Evolutionary conservation across 2,329 filamentous ascomycete genomes (phyloP).

Genomic region (Fusarium virguliforme): DNA sequence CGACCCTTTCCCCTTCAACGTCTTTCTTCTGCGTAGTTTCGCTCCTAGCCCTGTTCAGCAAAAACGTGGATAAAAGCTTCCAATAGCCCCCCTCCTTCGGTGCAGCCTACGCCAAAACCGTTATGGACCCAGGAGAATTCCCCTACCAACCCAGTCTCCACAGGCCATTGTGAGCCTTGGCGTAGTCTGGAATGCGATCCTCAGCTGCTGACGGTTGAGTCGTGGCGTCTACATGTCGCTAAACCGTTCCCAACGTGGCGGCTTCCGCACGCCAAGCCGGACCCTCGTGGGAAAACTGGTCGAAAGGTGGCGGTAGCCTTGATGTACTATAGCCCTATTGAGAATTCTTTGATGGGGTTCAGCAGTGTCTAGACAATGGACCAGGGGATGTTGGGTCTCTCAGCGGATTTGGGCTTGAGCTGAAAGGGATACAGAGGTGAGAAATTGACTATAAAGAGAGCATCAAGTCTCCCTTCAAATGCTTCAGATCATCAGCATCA

Average conservation of each 20-base stretch:
- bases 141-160: neutral
- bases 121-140: neutral
- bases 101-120: neutral
- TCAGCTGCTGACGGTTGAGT: slow-evolving; percentile 23
- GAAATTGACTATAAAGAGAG: slow-evolving; percentile 25
- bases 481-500: neutral
- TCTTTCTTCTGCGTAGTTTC: neutral
- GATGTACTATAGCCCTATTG: slow-evolving; percentile 1
- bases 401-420: neutral
- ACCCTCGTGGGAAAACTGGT: slow-evolving; percentile 5
- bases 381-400: neutral
- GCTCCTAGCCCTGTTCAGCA: neutral
- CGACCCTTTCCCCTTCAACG: neutral
- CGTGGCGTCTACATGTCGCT: slow-evolving; percentile 37
- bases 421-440: neutral
- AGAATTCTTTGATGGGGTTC: neutral
- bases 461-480: neutral
- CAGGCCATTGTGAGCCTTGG: neutral
- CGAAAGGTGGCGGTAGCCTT: slow-evolving; percentile 32
- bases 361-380: too few relatives aligned
- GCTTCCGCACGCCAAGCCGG: slow-evolving; percentile 2
- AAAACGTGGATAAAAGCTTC: slow-evolving; percentile 30
- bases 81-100: slow-evolving; percentile 16
- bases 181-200: slow-evolving; percentile 29
- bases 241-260: slow-evolving; percentile 26